These are phyloP conservation scores for Colletotrichum sp. DNA, from an alignment of 2,329 filamentous ascomycete genomes.

Conservation along the genomic window DNA sequence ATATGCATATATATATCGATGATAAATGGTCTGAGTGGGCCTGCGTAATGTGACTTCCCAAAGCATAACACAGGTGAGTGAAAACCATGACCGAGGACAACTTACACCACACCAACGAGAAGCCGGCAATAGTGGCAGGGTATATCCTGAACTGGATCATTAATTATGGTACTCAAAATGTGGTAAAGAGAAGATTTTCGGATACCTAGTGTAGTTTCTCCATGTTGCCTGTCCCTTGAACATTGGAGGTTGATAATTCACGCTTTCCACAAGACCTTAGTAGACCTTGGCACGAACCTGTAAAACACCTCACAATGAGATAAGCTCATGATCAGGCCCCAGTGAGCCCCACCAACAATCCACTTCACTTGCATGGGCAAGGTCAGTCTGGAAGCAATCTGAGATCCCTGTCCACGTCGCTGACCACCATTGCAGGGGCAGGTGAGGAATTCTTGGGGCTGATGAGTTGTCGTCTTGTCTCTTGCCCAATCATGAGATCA, in stretches of 20 bases:
- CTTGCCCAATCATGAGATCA: too few species aligned
- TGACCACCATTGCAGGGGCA: too few species aligned
- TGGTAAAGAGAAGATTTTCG: fast-evolving
- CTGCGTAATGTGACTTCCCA: background rate
- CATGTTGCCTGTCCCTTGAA: background rate
- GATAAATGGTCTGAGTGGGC: fast-evolving
- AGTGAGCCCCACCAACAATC: background rate
- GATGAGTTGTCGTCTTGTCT: too few species aligned
- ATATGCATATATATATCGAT: background rate
- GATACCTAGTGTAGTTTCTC: background rate
- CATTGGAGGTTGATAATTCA: fast-evolving
- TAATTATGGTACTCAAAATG: background rate
- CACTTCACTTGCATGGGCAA: background rate
- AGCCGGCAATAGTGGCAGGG: background rate
- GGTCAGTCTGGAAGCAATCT: too few species aligned
- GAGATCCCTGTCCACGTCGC: too few species aligned
- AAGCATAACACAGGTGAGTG: background rate
- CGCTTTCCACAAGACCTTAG: background rate
- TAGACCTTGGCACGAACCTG: background rate
- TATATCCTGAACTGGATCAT: background rate
- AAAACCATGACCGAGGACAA: background rate
- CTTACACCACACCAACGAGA: background rate
- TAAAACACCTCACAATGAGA: background rate
- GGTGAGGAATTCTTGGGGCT: too few species aligned
- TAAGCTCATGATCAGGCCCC: background rate